phyloP scores from a whole-genome alignment of 2,329 filamentous ascomycete species.

The Phoma herbarum region DNA sequence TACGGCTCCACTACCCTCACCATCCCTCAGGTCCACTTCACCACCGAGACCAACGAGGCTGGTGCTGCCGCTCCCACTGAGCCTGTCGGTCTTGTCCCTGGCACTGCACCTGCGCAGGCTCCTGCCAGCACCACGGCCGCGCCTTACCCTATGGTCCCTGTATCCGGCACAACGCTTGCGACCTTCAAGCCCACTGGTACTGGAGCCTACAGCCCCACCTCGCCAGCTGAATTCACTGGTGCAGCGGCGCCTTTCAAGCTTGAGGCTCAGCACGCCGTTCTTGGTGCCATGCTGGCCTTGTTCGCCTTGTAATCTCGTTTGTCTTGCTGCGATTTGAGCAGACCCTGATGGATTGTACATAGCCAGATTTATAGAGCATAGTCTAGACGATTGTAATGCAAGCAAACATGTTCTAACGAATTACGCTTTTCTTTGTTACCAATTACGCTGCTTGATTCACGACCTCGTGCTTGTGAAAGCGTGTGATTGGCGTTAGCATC shows the following conservation, averaged over 20 bases:
- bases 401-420: neutral
- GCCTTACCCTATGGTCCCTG: conserved; percentile 32
- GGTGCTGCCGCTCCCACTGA: conserved; percentile 38
- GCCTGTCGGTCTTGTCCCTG: conserved; percentile 49
- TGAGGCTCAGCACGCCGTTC: conserved; percentile 32
- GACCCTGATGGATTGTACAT: neutral
- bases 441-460: neutral
- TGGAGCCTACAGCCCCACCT: conserved; percentile 29
- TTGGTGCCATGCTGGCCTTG: conserved; percentile 45
- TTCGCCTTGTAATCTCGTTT: conserved; percentile 42
- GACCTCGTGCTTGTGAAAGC: neutral
- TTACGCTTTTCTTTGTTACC: neutral
- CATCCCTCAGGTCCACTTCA: conserved; percentile 58
- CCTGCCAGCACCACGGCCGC: conserved; percentile 35
- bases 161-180: conserved; percentile 35
- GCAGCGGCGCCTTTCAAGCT: conserved; percentile 41
- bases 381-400: conserved; percentile 11
- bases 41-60: conserved; percentile 46
- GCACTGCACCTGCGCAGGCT: conserved; percentile 42
- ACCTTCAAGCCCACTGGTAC: conserved; percentile 36
- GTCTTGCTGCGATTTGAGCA: neutral
- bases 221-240: conserved; percentile 47
- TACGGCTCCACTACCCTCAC: conserved; percentile 55
- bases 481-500: conserved; percentile 7
- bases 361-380: conserved; percentile 5